These are phyloP conservation scores for Aegilops sharonensis DNA, from an alignment of 176 grass and related monocot genomes.

Conservation along the genomic window DNA sequence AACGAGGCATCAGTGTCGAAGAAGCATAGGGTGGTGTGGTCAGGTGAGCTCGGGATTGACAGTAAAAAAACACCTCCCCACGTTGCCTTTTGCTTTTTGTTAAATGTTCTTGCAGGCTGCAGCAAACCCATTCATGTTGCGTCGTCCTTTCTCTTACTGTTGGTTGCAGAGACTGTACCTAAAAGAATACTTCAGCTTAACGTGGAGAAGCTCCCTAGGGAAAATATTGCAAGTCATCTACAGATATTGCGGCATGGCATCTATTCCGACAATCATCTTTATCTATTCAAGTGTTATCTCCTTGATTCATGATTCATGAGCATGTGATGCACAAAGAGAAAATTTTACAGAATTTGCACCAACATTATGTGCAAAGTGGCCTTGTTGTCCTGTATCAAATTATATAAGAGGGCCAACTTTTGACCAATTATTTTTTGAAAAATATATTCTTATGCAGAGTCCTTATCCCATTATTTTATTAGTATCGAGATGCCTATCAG, in stretches of 20 bases:
- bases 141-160: slow-evolving; percentile 35
- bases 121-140: slow-evolving; percentile 21
- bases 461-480: not conserved
- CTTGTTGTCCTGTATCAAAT: not conserved
- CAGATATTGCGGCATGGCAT: slow-evolving; percentile 44
- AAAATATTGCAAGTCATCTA: slow-evolving; percentile 94
- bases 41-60: too few relatives aligned
- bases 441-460: not conserved
- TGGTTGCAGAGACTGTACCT: slow-evolving; percentile 73
- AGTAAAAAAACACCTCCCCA: not conserved
- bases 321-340: not conserved
- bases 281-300: not conserved
- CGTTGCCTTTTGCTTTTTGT: not conserved
- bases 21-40: too few relatives aligned
- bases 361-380: not conserved
- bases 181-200: slow-evolving; percentile 86
- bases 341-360: not conserved
- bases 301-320: not conserved
- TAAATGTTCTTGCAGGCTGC: slow-evolving; percentile 21
- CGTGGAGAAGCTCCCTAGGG: slow-evolving; percentile 77
- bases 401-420: not conserved
- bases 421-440: not conserved
- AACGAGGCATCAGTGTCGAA: too few relatives aligned
- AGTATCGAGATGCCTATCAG: not conserved
- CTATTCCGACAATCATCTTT: not conserved